Evolutionary conservation across 2,329 filamentous ascomycete species (phyloP).

Genomic region (Ophiosphaerella herpotricha): DNA sequence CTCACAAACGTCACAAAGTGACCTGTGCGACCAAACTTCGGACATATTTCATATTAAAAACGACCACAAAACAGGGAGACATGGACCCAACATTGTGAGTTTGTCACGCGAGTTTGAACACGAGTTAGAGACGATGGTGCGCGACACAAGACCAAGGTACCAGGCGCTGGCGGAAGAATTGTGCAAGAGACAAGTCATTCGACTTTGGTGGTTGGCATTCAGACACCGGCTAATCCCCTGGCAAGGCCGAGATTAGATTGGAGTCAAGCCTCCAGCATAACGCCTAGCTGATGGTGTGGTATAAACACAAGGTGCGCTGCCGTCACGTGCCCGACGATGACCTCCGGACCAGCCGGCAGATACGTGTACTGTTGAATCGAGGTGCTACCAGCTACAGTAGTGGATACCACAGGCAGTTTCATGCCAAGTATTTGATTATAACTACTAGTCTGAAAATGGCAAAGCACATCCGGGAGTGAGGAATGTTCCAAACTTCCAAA

Average conservation of each 20-base stretch:
- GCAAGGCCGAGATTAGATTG: constrained; percentile 12
- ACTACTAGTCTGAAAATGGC: no score
- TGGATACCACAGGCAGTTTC: not conserved
- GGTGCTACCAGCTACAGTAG: not conserved
- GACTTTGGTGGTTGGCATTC: constrained; percentile 1
- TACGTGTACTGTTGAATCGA: not conserved
- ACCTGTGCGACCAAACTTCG: no score
- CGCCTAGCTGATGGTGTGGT: constrained; percentile 1
- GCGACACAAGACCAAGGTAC: not conserved
- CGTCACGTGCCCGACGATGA: constrained; percentile 1
- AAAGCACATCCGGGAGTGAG: no score
- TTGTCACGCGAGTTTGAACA: not conserved
- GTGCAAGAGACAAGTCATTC: not conserved
- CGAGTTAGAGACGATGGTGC: not conserved
- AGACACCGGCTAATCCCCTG: not conserved
- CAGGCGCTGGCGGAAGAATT: constrained; percentile 12
- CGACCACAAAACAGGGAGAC: no score
- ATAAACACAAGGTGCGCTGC: constrained; percentile 2
- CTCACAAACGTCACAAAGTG: not conserved
- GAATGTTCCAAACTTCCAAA: no score
- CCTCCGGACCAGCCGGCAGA: not conserved
- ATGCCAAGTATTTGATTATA: no score
- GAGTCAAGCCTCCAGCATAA: constrained; percentile 2
- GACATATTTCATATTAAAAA: no score
- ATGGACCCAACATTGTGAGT: not conserved